These are phyloP conservation scores for Lecanosticta acicola DNA, from an alignment of 2,329 filamentous ascomycete species.

Conservation along the genomic window DNA sequence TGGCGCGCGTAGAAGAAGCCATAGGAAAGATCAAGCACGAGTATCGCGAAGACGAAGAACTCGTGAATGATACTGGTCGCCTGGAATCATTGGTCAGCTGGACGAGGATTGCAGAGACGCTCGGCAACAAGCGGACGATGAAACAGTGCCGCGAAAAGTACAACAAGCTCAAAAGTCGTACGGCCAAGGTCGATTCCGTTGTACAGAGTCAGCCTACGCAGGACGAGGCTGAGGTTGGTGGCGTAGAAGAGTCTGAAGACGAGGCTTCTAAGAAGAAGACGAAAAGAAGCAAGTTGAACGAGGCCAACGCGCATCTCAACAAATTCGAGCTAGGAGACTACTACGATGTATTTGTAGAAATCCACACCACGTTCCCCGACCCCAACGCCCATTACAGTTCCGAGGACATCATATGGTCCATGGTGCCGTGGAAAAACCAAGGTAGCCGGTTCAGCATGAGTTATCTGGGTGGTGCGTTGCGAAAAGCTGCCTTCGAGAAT, in stretches of 20 bases:
- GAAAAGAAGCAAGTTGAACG: slow-evolving; percentile 9
- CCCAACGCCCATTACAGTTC: slow-evolving; percentile 22
- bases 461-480: slow-evolving; percentile 13
- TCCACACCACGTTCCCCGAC: slow-evolving; percentile 24
- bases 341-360: slow-evolving; percentile 36
- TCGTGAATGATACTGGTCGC: slow-evolving; percentile 29
- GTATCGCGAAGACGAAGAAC: slow-evolving; percentile 3
- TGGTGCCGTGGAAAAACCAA: slow-evolving; percentile 24
- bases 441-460: slow-evolving; percentile 23
- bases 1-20: slow-evolving; percentile 49
- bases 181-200: slow-evolving; percentile 1
- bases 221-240: neutral
- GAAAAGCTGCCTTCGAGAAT: slow-evolving; percentile 27
- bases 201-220: neutral
- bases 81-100: slow-evolving; percentile 59
- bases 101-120: slow-evolving; percentile 56
- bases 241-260: neutral
- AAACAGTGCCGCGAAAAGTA: slow-evolving; percentile 66
- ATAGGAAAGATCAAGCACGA: slow-evolving; percentile 46
- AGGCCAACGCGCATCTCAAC: slow-evolving; percentile 21
- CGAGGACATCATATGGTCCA: slow-evolving; percentile 34
- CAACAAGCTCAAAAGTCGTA: slow-evolving; percentile 45
- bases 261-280: slow-evolving; percentile 7
- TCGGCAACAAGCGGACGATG: slow-evolving; percentile 57
- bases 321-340: slow-evolving; percentile 40